These are phyloP conservation scores for Tylopilus subfusipes DNA, from an alignment of 768 basidiomycete genomes.

Conservation along the genomic window DNA sequence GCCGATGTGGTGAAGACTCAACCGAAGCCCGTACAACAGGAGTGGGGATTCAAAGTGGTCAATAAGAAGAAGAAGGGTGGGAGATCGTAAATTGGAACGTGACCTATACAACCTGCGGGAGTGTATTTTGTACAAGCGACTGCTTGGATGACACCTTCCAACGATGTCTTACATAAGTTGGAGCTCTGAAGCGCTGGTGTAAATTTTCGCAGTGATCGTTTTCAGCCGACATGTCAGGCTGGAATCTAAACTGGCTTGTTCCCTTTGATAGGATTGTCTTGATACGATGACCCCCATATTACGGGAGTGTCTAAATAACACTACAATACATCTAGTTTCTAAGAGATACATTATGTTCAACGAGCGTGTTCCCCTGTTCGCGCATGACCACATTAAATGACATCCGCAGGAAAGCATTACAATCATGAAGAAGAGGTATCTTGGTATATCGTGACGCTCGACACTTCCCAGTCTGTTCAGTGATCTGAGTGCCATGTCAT, in stretches of 20 bases:
- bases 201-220: background rate
- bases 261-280: too few relatives aligned
- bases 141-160: constrained; percentile 24
- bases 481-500: background rate
- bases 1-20: constrained; percentile 90
- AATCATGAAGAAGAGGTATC: constrained; percentile 24
- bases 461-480: constrained; percentile 74
- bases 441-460: constrained; percentile 72
- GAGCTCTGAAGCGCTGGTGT: background rate
- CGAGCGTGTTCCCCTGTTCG: constrained; percentile 9
- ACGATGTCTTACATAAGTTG: constrained; percentile 1
- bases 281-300: background rate
- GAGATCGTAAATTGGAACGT: constrained; percentile 38
- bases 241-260: too few relatives aligned
- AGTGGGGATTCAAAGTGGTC: constrained; percentile 92
- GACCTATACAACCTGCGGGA: background rate
- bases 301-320: constrained; percentile 7
- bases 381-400: constrained; percentile 5
- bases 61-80: constrained; percentile 93
- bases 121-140: constrained; percentile 15
- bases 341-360: constrained; percentile 19
- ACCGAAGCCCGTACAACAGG: constrained; percentile 69
- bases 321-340: constrained; percentile 21
- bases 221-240: background rate
- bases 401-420: background rate